Evolutionary conservation across 257 asterid species (phyloP), one percentile per base, ranked within the genome.

Genomic region (Cruciata laevipes): DNA sequence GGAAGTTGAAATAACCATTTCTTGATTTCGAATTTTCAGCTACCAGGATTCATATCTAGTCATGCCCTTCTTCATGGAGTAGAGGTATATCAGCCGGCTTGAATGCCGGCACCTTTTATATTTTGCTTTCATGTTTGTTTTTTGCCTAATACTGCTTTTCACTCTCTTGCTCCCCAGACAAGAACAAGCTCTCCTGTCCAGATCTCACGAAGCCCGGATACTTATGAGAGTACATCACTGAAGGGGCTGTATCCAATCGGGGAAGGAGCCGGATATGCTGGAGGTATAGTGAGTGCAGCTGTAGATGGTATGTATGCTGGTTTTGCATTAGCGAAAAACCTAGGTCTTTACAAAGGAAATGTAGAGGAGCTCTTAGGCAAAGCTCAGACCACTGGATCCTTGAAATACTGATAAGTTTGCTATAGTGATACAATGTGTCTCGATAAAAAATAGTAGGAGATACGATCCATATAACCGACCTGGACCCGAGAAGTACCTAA

Each of bases 191-290:
- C 99, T 60, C 99, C 97, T 3, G 71, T 93, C 76, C 95, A 88
- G 79, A 86, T 93, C 47, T 83, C 83, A 3, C 87, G 96, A 37
- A 79, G 78, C 60, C 52, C 78, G 42, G 88, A 83, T 42, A 90
- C 91, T 0, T 85, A 86, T 69, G 97, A 90, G 84, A 83, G 97
- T 80, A 88, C 90, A 20, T 87, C 94, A 0, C 8, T 86, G 44
- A 83, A 78, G 72, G 99, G 96, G 80, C 90, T 93, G 7, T 90
- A 90, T 73, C 99, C 99, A 0, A 79, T 93, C 13, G 97, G 98
- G 12, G 98, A 93, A 83, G 96, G 97, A 11, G 97, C 97, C 0
- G 96, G 99, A 4, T 93, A 86, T 74, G 99, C 97, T 7, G 96
- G 99, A 53, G 99, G 99, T 32, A 93, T 90, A 49, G 90, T 90